Evolutionary conservation across 352 stramenopile species (phyloP).

Genomic region (Globisporangium perplexum): DNA sequence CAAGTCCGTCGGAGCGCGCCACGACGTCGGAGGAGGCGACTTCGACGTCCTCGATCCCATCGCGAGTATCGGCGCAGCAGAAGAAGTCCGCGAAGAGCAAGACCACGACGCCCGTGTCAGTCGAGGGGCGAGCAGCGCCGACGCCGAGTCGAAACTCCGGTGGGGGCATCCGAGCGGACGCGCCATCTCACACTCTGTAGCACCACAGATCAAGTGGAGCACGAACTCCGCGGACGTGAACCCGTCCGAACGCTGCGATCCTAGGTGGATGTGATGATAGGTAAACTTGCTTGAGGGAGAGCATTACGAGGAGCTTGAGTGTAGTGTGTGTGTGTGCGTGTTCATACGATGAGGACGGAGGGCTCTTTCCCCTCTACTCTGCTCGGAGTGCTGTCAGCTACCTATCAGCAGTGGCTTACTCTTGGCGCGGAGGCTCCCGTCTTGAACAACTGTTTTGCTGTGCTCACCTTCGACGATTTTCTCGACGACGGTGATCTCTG

Average conservation of each 20-base stretch:
- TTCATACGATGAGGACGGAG: too few relatives aligned
- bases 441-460: too few relatives aligned
- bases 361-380: too few relatives aligned
- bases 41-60: neutral
- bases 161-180: neutral
- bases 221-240: neutral
- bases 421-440: too few relatives aligned
- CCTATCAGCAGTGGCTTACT: too few relatives aligned
- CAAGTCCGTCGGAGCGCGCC: neutral
- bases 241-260: neutral
- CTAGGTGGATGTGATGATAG: too few relatives aligned
- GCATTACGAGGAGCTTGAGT: too few relatives aligned
- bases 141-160: neutral
- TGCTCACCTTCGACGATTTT: too few relatives aligned
- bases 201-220: neutral
- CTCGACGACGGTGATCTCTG: too few relatives aligned
- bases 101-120: neutral
- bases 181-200: conserved; percentile 1
- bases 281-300: too few relatives aligned
- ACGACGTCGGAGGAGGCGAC: neutral
- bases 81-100: neutral
- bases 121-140: neutral
- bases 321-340: too few relatives aligned
- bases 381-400: too few relatives aligned
- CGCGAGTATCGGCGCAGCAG: neutral